These are phyloP conservation scores for Populus tomentosa DNA, from an alignment of 441 rosid species.

Conservation along the genomic window DNA sequence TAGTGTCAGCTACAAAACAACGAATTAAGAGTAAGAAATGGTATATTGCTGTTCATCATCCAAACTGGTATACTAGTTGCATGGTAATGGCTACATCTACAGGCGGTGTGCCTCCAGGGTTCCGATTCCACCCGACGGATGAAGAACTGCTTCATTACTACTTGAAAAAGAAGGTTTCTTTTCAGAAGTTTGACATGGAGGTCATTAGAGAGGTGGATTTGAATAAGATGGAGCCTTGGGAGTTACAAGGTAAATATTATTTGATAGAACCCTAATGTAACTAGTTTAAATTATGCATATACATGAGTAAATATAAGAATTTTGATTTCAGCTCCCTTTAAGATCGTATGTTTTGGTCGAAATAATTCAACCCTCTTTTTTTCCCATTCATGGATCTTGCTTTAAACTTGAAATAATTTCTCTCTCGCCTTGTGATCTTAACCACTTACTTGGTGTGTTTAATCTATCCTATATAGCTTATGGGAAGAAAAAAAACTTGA, in stretches of 20 bases:
- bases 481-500: too few relatives aligned
- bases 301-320: not conserved
- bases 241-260: constrained; percentile 64
- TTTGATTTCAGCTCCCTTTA: not conserved
- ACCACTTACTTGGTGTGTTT: too few relatives aligned
- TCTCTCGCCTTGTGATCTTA: too few relatives aligned
- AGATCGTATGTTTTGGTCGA: not conserved
- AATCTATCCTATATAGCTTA: too few relatives aligned
- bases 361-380: not conserved
- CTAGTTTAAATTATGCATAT: not conserved
- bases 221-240: constrained; percentile 99
- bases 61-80: not conserved
- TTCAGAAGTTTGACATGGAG: constrained; percentile 95
- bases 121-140: constrained; percentile 92
- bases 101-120: constrained; percentile 97
- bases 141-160: constrained; percentile 95
- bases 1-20: not conserved
- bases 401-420: too few relatives aligned
- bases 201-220: constrained; percentile 91
- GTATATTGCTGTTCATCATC: not conserved
- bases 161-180: constrained; percentile 81
- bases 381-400: not conserved
- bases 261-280: not conserved
- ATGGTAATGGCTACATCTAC: constrained; percentile 52
- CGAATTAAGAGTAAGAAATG: not conserved